These are phyloP conservation scores for Pochonia chlamydosporia DNA, from an alignment of 2,329 filamentous ascomycete genomes.

Conservation along the genomic window DNA sequence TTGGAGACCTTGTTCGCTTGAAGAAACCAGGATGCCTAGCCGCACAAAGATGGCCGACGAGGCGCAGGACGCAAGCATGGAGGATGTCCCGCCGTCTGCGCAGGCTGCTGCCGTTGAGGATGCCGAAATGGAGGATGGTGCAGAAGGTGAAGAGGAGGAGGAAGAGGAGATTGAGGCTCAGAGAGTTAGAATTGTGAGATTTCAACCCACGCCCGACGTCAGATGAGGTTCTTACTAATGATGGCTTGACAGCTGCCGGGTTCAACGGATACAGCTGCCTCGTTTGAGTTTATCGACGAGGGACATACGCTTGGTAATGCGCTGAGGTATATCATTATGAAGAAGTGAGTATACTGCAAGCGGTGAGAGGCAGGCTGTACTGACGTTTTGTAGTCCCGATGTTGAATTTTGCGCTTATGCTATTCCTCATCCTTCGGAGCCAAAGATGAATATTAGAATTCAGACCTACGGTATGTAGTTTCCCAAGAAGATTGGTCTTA, in stretches of 20 bases:
- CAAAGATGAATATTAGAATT: conserved; percentile 95
- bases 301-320: conserved; percentile 95
- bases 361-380: neutral
- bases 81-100: conserved; percentile 36
- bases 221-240: neutral
- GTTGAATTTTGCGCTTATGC: conserved; percentile 98
- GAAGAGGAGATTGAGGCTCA: conserved; percentile 46
- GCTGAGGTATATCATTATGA: conserved; percentile 93
- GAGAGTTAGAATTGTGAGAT: conserved; percentile 58
- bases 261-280: conserved; percentile 80
- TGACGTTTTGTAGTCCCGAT: conserved; percentile 60
- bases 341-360: conserved; percentile 63
- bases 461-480: conserved; percentile 79
- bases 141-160: conserved; percentile 36
- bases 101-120: conserved; percentile 28
- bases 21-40: conserved; percentile 29
- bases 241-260: conserved; percentile 69
- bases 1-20: neutral
- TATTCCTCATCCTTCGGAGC: conserved; percentile 92
- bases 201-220: neutral
- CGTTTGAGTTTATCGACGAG: conserved; percentile 90
- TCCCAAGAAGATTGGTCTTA: neutral
- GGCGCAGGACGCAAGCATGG: conserved; percentile 35
- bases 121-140: conserved; percentile 23
- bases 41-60: conserved; percentile 30